Evolutionary conservation across 2,329 filamentous ascomycete species (phyloP).

Genomic region (Aspergillaceae sp.): DNA sequence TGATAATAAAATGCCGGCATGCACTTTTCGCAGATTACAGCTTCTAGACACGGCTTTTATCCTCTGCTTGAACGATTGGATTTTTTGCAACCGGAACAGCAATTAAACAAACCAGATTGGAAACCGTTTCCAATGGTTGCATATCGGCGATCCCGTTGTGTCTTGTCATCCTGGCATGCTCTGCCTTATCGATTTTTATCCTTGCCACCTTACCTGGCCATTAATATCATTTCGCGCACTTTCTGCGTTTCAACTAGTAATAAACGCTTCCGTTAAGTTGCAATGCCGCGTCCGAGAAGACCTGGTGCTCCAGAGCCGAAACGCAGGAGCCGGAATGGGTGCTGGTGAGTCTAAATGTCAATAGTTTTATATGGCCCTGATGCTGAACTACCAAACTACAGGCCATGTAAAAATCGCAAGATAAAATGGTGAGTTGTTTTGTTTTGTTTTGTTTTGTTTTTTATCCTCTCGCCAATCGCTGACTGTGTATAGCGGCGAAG

Average conservation of each 20-base stretch:
- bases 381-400: conserved; percentile 23
- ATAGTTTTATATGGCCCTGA: neutral
- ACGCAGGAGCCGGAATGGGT: conserved; percentile 58
- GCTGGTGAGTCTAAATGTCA: conserved; percentile 47
- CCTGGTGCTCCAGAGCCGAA: conserved; percentile 57
- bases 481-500: conserved; percentile 52
- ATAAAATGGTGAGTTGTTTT: conserved; percentile 56
- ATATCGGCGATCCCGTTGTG: no score
- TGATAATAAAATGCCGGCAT: no score
- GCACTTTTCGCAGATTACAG: no score
- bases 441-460: neutral
- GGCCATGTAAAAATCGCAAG: conserved; percentile 72
- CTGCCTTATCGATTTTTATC: no score
- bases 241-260: no score
- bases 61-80: no score
- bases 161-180: no score
- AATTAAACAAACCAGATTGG: no score
- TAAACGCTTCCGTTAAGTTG: neutral
- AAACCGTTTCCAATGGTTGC: no score
- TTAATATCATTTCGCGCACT: neutral
- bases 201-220: no score
- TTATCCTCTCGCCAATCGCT: conserved; percentile 3
- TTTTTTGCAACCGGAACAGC: neutral
- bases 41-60: no score
- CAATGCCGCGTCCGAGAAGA: conserved; percentile 58